Percentiles rank a stretch among this genome's conserved stretches.
Evolutionary conservation across 306 rosid genomes (phyloP).

Genomic region (Malus sieversii): DNA sequence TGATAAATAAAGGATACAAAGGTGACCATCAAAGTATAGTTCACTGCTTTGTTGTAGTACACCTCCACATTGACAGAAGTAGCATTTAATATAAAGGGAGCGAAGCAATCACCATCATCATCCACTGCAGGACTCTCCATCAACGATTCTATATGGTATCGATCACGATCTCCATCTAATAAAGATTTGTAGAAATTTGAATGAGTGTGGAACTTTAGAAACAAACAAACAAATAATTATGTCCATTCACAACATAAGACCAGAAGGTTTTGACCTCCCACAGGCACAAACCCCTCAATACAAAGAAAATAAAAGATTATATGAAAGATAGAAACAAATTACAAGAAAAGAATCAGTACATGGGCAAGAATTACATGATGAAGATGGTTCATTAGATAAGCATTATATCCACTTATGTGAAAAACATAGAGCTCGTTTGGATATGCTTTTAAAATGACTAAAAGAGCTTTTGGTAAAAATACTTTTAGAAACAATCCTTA

Average conservation of each 20-base stretch:
- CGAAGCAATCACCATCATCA: conserved; percentile 86
- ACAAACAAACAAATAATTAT: background rate
- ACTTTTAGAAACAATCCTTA: too few species aligned
- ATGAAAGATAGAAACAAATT: background rate
- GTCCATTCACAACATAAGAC: background rate
- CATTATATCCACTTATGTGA: background rate
- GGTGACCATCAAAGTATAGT: conserved; percentile 97
- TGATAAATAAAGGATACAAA: conserved; percentile 74
- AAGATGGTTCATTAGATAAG: background rate
- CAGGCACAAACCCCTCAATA: background rate
- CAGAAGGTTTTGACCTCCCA: background rate
- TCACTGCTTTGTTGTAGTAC: conserved; percentile 94
- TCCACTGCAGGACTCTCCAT: conserved; percentile 93
- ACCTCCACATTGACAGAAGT: conserved; percentile 87
- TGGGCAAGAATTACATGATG: background rate
- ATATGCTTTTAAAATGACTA: too few species aligned
- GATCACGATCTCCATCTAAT: conserved; percentile 69
- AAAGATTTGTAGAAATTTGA: conserved; percentile 15
- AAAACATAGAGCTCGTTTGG: background rate
- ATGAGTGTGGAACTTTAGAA: background rate
- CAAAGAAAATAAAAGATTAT: background rate
- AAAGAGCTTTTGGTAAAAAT: too few species aligned
- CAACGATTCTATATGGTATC: conserved; percentile 74
- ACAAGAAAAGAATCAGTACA: background rate
- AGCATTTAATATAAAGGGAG: conserved; percentile 76